phyloP scores from a whole-genome alignment of 2,329 filamentous ascomycete species.

The Nothophaeocryptopus gaeumannii region DNA sequence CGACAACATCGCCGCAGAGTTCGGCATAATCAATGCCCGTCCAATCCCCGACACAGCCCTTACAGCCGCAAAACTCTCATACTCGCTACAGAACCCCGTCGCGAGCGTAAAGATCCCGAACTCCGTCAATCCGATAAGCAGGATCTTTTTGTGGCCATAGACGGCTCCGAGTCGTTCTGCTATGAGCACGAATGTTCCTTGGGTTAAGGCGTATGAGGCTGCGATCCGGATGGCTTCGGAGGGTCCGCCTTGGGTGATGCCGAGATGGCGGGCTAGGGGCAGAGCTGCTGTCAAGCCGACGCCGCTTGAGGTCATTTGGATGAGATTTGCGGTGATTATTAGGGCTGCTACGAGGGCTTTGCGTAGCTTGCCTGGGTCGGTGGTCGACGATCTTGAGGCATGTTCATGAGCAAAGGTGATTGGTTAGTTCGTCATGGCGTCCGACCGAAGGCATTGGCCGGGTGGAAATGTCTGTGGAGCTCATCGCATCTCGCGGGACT shows the following conservation, averaged over 20 bases:
- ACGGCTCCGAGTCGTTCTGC: conserved; percentile 8
- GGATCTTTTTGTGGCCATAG: conserved; percentile 15
- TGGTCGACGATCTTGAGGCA: not conserved
- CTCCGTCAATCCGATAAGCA: conserved; percentile 1
- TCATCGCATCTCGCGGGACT: too few species aligned
- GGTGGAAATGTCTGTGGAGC: too few species aligned
- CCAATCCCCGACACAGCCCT: conserved; percentile 10
- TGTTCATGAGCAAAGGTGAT: too few species aligned
- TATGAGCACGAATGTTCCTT: conserved; percentile 11
- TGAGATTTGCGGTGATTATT: conserved; percentile 1
- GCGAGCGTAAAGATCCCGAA: not conserved
- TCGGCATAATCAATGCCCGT: conserved; percentile 6
- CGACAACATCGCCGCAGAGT: conserved; percentile 7
- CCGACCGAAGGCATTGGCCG: too few species aligned
- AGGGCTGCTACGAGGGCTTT: not conserved
- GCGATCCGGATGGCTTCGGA: conserved; percentile 10
- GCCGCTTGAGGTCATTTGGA: conserved; percentile 2
- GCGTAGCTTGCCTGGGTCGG: not conserved
- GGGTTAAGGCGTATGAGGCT: conserved; percentile 14
- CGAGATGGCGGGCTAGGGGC: not conserved
- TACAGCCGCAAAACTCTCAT: not conserved
- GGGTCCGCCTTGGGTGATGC: not conserved
- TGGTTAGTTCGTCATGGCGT: too few species aligned
- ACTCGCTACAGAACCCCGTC: not conserved
- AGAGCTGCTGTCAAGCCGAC: conserved; percentile 1